Conservation (phyloP, 805 yeast genomes). For the Pichia cephalocereana region DNA sequence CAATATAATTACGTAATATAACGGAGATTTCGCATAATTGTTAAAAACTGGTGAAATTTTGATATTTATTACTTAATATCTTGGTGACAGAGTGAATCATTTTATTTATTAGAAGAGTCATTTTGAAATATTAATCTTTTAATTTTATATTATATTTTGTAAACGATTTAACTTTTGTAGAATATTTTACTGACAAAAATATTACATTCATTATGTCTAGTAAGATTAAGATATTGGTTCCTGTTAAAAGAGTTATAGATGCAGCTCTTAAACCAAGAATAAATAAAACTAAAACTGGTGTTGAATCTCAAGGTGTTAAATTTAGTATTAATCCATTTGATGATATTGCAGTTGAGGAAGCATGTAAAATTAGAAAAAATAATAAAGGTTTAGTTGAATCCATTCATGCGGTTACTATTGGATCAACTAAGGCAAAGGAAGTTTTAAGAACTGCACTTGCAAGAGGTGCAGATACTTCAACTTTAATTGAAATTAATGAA, state of each 20-base stretch:
- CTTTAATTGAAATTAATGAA: constrained; percentile 64
- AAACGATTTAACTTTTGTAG: too few species aligned
- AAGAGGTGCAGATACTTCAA: constrained; percentile 85
- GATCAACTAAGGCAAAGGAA: constrained; percentile 81
- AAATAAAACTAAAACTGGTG: constrained; percentile 75
- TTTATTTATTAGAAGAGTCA: too few species aligned
- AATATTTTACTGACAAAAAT: not conserved
- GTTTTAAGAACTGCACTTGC: constrained; percentile 85
- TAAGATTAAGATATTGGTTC: constrained; percentile 72
- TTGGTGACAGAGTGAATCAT: too few species aligned
- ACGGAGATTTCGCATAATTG: not conserved
- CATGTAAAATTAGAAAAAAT: constrained; percentile 63
- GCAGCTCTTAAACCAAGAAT: constrained; percentile 89
- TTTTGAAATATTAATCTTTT: too few species aligned
- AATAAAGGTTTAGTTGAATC: constrained; percentile 61
- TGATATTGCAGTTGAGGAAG: constrained; percentile 96
- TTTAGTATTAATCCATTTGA: constrained; percentile 94
- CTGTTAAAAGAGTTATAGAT: constrained; percentile 92
- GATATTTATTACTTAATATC: too few species aligned
- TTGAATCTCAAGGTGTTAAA: constrained; percentile 83
- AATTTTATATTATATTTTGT: not conserved
- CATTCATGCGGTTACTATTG: constrained; percentile 88
- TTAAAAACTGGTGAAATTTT: too few species aligned
- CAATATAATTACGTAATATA: not conserved
- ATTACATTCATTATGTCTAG: constrained; percentile 25